Percentiles rank a stretch among this genome's conserved stretches.
Conservation (phyloP, 2,329 filamentous ascomycete species). For the Piedraia hortae region DNA sequence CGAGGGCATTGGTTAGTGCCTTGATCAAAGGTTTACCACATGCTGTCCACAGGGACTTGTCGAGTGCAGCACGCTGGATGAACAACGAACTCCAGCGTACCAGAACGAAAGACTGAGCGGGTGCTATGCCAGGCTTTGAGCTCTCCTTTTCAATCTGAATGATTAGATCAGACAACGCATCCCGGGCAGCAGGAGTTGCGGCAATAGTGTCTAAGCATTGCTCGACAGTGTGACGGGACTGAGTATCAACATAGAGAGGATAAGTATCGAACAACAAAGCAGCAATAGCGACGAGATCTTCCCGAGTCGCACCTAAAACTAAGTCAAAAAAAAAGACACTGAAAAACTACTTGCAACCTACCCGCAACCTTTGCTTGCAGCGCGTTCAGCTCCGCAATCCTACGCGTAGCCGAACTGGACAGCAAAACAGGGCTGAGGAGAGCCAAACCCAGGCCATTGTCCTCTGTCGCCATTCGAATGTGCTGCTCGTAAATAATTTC, state of each 20-base stretch:
- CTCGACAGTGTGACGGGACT: conserved; percentile 60
- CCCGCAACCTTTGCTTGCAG: conserved; percentile 19
- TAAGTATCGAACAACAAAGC: conserved; percentile 63
- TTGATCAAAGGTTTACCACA: conserved; percentile 38
- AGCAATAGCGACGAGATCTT: conserved; percentile 9
- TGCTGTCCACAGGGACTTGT: conserved; percentile 31
- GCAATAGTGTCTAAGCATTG: conserved; percentile 47
- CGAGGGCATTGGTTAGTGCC: conserved; percentile 44
- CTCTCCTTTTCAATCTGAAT: conserved; percentile 42
- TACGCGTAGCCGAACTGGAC: conserved; percentile 21
- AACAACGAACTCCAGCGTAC: conserved; percentile 71
- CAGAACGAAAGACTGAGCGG: conserved; percentile 61
- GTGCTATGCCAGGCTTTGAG: conserved; percentile 48
- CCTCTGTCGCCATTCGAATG: conserved; percentile 6
- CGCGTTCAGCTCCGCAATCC: conserved; percentile 18
- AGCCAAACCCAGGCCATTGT: conserved; percentile 5
- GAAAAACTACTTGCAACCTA: no score
- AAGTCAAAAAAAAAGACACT: no score
- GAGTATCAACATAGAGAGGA: conserved; percentile 59
- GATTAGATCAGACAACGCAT: conserved; percentile 34
- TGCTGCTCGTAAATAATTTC: no score
- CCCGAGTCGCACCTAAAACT: conserved; percentile 2
- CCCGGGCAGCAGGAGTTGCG: conserved; percentile 27
- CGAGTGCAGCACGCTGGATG: conserved; percentile 39
- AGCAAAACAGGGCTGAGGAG: conserved; percentile 15